Base-by-base conservation (phyloP, 768 basidiomycete genomes). In the Amylocystis lapponica region DNA sequence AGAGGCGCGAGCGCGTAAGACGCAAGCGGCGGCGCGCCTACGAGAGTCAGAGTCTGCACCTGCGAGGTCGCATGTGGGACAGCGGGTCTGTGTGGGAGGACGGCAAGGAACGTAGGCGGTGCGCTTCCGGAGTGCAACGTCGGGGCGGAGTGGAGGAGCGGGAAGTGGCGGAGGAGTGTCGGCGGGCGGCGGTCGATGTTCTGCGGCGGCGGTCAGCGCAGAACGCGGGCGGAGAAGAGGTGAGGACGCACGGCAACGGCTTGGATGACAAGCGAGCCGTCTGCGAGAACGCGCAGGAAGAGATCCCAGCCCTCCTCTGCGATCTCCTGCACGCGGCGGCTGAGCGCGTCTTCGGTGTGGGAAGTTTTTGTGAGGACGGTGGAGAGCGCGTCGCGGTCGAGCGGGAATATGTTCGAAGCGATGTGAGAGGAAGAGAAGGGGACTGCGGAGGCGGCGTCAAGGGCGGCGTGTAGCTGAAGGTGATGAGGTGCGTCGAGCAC, bases 101-200 rank as follows among this genome's bases (percentile, higher is more conserved):
- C 46, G 49, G 74, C 73, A 11, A 85, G 66, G 52, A 77, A 68
- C 12, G 60, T 58, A 22, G 81, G 83, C 36, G 66, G 65, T 2
- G 44, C 45, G 12, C 56, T 58, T n/a, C n/a, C n/a, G 39, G 72
- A 66, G 31, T 84, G 64, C 13, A 71, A 57, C 10, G 65, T 65
- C 13, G 81, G 72, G 13, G 67, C 68, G 1, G 78, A 75, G 45
- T 86, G 81, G 34, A 86, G 78, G 16, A 92, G 63, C 3, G 76
- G 80, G 60, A 88, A 86, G 46, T 84, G 81, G 55, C 75, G 78
- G 22, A 91, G 68, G 3, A 92, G 69, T 3, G 87, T 90, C 8
- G 93, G 93, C 6, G 93, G 93, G 51, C 83, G 77, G 13, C 86
- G 74, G 56, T 95, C 92, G 51, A 96, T 79, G 63, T 95, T 91